Base-by-base conservation (phyloP, 2,329 filamentous ascomycete species). In the Arthrobotrys sphaeroides region DNA sequence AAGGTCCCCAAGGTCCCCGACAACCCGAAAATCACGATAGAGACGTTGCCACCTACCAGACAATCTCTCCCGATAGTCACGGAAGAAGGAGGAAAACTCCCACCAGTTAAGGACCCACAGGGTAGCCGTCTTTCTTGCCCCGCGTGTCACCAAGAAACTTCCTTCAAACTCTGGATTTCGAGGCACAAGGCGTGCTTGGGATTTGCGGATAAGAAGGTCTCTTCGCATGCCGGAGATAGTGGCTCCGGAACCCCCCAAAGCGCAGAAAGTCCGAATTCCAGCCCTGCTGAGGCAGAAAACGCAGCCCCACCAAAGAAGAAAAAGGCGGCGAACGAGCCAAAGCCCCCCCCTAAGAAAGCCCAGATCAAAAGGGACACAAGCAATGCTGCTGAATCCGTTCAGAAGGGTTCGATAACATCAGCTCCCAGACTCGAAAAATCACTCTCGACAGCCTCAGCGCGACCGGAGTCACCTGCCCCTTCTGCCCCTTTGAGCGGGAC, bases 371-470 rank as follows among this genome's bases (percentile, higher is more conserved):
- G 65, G 18, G 70, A 74, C 5, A 6, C 62, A 20, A 68, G 53
- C 22, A 59, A 24, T 26, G 18, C 18, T 6, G 38, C 43, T 7
- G 70, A 74, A 43, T 20, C 70, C 18, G 47, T 68, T 24, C 62
- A 47, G 24, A 74, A 74, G 36, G 70, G 64, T 6, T 74, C 70
- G 5, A 74, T 74, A 45, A 74, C 70, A 6, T 74, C 70, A 0
- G 70, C 70, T 5, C 70, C 70, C 5, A 62, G 70, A 43, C 70
- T 68, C 28, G 70, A 74, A 47, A 74, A 74, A 16, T 68, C 70
- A 2, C 51, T 59, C 5, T 67, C 70, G 1, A 74, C 70, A n/a
- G 61, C 61, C 6, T 73, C 69, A 0, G 42, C 33, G 20, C 36
- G 62, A 13, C 62, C 55, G 40, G 70, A 74, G 22, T 74, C 70